Conservation (phyloP, 768 basidiomycete species). For the Trametes coccinea region DNA sequence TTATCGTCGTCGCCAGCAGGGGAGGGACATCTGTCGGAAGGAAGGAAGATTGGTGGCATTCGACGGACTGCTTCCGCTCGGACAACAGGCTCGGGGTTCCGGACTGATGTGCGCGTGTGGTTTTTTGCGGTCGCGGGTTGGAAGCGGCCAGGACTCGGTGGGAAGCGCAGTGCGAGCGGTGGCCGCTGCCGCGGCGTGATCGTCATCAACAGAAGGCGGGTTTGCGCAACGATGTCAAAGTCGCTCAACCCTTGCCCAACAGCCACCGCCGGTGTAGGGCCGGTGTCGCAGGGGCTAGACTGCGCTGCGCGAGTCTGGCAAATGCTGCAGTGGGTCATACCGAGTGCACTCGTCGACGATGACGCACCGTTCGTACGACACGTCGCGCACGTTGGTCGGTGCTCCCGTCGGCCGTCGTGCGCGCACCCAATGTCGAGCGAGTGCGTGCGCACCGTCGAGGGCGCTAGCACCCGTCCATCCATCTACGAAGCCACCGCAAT, state of each 20-base stretch:
- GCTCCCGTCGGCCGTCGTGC: not conserved
- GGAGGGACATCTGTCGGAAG: not conserved
- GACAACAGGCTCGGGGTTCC: constrained; percentile 12
- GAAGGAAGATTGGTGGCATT: not conserved
- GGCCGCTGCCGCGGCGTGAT: not conserved
- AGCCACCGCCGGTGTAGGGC: not conserved
- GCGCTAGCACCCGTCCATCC: not conserved
- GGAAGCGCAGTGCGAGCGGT: not conserved
- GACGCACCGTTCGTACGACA: not conserved
- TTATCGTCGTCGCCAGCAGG: not conserved
- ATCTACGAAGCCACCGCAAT: not conserved
- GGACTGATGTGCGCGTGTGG: not conserved
- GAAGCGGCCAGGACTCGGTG: not conserved
- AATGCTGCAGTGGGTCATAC: no score
- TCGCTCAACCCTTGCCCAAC: not conserved
- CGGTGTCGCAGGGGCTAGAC: not conserved
- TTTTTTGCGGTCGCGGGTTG: not conserved
- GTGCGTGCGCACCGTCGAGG: constrained; percentile 1
- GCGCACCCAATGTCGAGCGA: constrained; percentile 2
- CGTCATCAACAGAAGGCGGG: not conserved
- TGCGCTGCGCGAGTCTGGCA: not conserved
- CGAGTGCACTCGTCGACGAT: not conserved
- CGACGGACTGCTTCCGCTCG: constrained; percentile 2
- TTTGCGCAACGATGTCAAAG: not conserved
- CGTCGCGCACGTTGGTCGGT: constrained; percentile 4